Percentiles rank a stretch among this genome's conserved stretches.
phyloP scores from a whole-genome alignment of 2,329 filamentous ascomycete species.

The Beauveria caledonica region DNA sequence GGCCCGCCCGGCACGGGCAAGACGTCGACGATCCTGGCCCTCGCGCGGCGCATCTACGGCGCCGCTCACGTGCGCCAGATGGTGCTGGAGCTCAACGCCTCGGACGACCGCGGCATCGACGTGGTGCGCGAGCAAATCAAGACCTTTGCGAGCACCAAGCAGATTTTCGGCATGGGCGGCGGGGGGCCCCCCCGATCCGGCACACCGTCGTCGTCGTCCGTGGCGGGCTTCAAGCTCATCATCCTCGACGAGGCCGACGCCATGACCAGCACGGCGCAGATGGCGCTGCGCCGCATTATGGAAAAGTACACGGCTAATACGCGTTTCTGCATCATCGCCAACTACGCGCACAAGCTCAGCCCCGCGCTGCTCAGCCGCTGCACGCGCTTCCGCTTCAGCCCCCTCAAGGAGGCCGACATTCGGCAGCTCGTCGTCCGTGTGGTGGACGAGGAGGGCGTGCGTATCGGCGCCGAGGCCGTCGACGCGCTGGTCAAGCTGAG shows the following conservation, averaged over 20 bases:
- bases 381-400: constrained; percentile 91
- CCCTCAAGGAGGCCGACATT: constrained; percentile 83
- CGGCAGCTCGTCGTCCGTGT: constrained; percentile 79
- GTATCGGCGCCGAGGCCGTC: constrained; percentile 71
- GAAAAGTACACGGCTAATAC: constrained; percentile 99
- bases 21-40: constrained; percentile 89
- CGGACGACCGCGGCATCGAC: constrained; percentile 94
- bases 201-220: constrained; percentile 27
- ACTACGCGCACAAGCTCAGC: constrained; percentile 96
- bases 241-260: constrained; percentile 98
- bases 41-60: constrained; percentile 90
- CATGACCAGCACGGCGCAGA: constrained; percentile 98
- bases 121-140: constrained; percentile 99
- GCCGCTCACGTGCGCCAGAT: constrained; percentile 90
- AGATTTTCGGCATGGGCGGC: constrained; percentile 71
- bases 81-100: constrained; percentile 96
- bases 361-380: constrained; percentile 88
- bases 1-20: constrained; percentile 95
- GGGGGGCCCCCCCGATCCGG: constrained; percentile 24
- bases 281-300: constrained; percentile 95
- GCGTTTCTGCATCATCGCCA: constrained; percentile 95
- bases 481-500: constrained; percentile 79
- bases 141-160: constrained; percentile 95
- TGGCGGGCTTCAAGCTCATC: constrained; percentile 88
- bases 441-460: constrained; percentile 76